These are phyloP conservation scores for Halenospora varia DNA, from an alignment of 495 filamentous ascomycete species.

Conservation along the genomic window DNA sequence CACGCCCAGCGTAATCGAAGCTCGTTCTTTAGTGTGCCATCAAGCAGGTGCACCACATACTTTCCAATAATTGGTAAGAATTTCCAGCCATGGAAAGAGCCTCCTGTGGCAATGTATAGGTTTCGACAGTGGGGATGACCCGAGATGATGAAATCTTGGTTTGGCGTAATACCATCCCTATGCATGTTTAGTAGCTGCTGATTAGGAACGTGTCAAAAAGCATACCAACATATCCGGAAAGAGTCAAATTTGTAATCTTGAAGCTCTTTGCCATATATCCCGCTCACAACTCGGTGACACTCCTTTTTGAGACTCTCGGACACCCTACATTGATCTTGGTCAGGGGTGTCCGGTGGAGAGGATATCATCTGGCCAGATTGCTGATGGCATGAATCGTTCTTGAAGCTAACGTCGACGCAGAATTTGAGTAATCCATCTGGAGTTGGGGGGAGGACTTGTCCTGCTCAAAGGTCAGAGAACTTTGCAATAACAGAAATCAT, in stretches of 20 bases:
- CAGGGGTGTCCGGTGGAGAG: slow-evolving; percentile 5
- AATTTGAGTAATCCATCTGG: slow-evolving; percentile 16
- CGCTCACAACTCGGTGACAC: slow-evolving; percentile 5
- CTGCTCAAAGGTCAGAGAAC: not conserved
- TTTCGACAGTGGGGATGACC: slow-evolving; percentile 46
- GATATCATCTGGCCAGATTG: slow-evolving; percentile 15
- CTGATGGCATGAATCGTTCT: slow-evolving; percentile 4
- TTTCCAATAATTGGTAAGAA: slow-evolving; percentile 58
- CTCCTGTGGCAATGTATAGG: slow-evolving; percentile 41
- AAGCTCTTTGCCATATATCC: slow-evolving; percentile 15
- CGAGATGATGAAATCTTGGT: slow-evolving; percentile 54
- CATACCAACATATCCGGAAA: slow-evolving; percentile 24
- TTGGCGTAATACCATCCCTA: slow-evolving; percentile 34
- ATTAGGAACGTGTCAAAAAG: not conserved
- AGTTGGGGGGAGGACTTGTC: slow-evolving; percentile 15
- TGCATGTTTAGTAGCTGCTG: not conserved
- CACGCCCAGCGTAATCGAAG: slow-evolving; percentile 49
- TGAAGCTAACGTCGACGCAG: slow-evolving; percentile 17
- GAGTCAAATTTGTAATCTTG: slow-evolving; percentile 4
- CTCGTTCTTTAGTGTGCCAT: slow-evolving; percentile 40
- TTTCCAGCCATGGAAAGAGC: slow-evolving; percentile 53
- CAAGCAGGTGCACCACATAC: slow-evolving; percentile 53
- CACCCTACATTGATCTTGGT: slow-evolving; percentile 9
- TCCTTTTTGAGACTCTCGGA: slow-evolving; percentile 12
- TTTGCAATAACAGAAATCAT: not conserved